phyloP scores from a whole-genome alignment of 805 yeast genomes.

The Kregervanrija delftensis region DNA sequence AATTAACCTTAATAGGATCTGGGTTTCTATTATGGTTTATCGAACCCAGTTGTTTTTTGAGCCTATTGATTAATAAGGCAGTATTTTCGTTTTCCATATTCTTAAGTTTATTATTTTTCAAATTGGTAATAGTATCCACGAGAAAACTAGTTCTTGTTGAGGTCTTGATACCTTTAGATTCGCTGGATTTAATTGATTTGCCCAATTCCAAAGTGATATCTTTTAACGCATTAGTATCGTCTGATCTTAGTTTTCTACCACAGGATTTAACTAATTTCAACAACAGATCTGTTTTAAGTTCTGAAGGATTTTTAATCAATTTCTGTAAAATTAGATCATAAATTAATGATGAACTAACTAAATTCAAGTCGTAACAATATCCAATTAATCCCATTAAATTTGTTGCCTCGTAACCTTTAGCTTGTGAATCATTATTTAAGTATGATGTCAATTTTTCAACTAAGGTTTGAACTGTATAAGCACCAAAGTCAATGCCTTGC shows the following conservation, averaged over 20 bases:
- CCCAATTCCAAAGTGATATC: slow-evolving; percentile 64
- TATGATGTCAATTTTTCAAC: slow-evolving; percentile 60
- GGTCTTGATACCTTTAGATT: slow-evolving; percentile 26
- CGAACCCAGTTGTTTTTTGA: slow-evolving; percentile 58
- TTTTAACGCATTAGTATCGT: slow-evolving; percentile 81
- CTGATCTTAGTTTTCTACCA: slow-evolving; percentile 82
- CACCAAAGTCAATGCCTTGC: slow-evolving; percentile 89
- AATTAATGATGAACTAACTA: slow-evolving; percentile 64
- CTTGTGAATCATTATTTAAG: slow-evolving; percentile 22
- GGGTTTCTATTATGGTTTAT: slow-evolving; percentile 37
- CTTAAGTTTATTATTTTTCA: slow-evolving; percentile 79
- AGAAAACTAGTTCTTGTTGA: slow-evolving; percentile 72
- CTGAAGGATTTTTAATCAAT: slow-evolving; percentile 40
- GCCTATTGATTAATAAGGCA: slow-evolving; percentile 44
- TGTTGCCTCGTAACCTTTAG: slow-evolving; percentile 27
- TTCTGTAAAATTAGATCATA: slow-evolving; percentile 62
- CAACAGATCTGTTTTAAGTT: slow-evolving; percentile 69
- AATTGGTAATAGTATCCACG: slow-evolving; percentile 75
- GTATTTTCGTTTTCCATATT: slow-evolving; percentile 43
- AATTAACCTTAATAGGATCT: slow-evolving; percentile 80
- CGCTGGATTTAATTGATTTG: slow-evolving; percentile 33
- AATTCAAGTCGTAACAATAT: slow-evolving; percentile 68
- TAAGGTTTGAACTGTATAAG: slow-evolving; percentile 68
- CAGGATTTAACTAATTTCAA: slow-evolving; percentile 65
- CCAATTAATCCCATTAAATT: slow-evolving; percentile 72